Conservation (phyloP, 306 rosid genomes). For the Sophora flavescens region DNA sequence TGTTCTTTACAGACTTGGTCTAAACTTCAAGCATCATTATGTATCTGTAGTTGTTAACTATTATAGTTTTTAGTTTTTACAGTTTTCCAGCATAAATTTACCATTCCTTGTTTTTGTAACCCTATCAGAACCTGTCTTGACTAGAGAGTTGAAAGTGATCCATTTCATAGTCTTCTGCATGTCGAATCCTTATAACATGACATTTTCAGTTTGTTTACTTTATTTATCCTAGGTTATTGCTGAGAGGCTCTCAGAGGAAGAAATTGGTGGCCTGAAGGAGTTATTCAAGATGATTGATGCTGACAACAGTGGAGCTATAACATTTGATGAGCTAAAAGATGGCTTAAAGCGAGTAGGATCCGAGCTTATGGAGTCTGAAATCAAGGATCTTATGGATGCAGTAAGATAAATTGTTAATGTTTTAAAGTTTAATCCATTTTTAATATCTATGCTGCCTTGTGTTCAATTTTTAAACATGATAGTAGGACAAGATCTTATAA, state of each 20-base stretch:
- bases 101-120: constrained; percentile 13
- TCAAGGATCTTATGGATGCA: constrained; percentile 70
- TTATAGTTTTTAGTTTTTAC: background rate
- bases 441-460: constrained; percentile 11
- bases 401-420: constrained; percentile 46
- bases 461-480: constrained; percentile 8
- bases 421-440: constrained; percentile 23
- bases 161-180: constrained; percentile 27
- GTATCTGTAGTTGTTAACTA: constrained; percentile 9
- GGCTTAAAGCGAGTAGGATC: constrained; percentile 65
- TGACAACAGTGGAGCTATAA: constrained; percentile 68
- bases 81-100: constrained; percentile 24
- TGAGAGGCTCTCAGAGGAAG: constrained; percentile 72
- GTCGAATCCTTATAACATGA: constrained; percentile 7
- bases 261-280: constrained; percentile 72
- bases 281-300: constrained; percentile 62
- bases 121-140: constrained; percentile 23
- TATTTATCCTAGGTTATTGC: constrained; percentile 58
- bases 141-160: constrained; percentile 31
- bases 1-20: constrained; percentile 29
- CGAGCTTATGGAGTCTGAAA: constrained; percentile 67
- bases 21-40: constrained; percentile 19
- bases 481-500: constrained; percentile 10
- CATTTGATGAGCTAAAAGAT: constrained; percentile 68
- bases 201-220: constrained; percentile 24